Base-by-base conservation (phyloP, 371 early-diverging fungal species). In the Haplosporangium sp. region DNA sequence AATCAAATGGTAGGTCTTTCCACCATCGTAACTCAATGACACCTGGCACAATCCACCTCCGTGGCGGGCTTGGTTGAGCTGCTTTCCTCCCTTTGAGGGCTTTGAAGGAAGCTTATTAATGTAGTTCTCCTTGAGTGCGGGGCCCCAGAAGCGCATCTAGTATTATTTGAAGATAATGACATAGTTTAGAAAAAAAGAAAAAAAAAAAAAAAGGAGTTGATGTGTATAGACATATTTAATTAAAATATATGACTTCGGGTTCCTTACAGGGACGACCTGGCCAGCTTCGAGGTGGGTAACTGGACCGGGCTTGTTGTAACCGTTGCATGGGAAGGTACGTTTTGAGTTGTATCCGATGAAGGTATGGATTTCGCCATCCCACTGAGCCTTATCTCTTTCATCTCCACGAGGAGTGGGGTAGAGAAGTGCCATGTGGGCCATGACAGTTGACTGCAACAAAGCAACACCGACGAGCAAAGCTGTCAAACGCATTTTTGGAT, bases 31-130 rank as follows among this genome's bases (percentile, higher is more conserved):
- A 9, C 87, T 87, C 39, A 93, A 67, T 0, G 92, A 83, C 63
- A 92, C 89, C 81, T 92, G 86, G 65, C 93, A 92, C 61, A 86
- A 87, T 9, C 93, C 93, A 35, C 92, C 92, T 40, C 85, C 85
- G 63, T 88, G 90, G 13, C 79, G 79, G 1, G 79, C 79, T 19
- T 78, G 74, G 44, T 63, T 73, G 27, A 70, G 13, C 56, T 70
- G 63, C 0, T 17, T 11, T 0, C 48, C 35, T 20, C 61, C 11
- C 1, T 27, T 27, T 9, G 27, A 2, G 19, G 67, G 45, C 50
- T 45, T 71, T n/a, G 50, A 17, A 1, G 72, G 77, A 1, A 68
- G 56, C 10, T 1, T 4, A 58, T 61, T 8, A 2, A 44, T 10
- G 48, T 71, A 58, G 0, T 58, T 53, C 4, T 52, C 8, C 1